Evolutionary conservation across 495 filamentous ascomycete genomes (phyloP).

Genomic region (Amniculicola lignicola): DNA sequence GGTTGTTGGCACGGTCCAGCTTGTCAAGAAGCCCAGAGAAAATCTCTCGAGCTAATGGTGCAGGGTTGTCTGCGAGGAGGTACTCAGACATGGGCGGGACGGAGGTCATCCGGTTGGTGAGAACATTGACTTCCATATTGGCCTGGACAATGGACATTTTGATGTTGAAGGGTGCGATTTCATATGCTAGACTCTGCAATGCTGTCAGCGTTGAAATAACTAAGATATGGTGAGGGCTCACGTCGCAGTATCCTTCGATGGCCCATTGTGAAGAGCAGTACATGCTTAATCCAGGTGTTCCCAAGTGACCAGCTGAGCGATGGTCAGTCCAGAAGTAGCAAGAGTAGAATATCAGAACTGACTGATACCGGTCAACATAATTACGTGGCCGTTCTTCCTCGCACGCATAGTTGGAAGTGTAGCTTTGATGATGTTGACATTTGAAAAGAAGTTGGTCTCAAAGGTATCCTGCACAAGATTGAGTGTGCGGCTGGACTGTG

Average conservation of each 20-base stretch:
- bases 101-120: slow-evolving; percentile 81
- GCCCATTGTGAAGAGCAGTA: slow-evolving; percentile 93
- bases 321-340: background rate
- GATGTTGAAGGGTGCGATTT: slow-evolving; percentile 96
- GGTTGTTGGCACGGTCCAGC: slow-evolving; percentile 37
- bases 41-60: slow-evolving; percentile 76
- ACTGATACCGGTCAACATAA: slow-evolving; percentile 84
- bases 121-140: slow-evolving; percentile 73
- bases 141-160: slow-evolving; percentile 94
- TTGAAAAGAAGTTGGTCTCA: slow-evolving; percentile 90
- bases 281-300: slow-evolving; percentile 85
- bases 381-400: slow-evolving; percentile 80
- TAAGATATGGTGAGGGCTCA: slow-evolving; percentile 33
- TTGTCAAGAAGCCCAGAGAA: slow-evolving; percentile 67
- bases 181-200: slow-evolving; percentile 77
- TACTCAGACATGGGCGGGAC: slow-evolving; percentile 74
- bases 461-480: slow-evolving; percentile 86
- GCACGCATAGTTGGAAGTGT: slow-evolving; percentile 74
- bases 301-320: slow-evolving; percentile 71
- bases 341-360: too few relatives aligned
- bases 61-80: slow-evolving; percentile 67
- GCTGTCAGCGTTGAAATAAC: slow-evolving; percentile 11
- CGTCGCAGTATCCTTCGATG: slow-evolving; percentile 94
- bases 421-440: slow-evolving; percentile 92
- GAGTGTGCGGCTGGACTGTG: slow-evolving; percentile 64